Conservation (phyloP, 768 basidiomycete genomes). For the Rossbeevera mucosa region DNA sequence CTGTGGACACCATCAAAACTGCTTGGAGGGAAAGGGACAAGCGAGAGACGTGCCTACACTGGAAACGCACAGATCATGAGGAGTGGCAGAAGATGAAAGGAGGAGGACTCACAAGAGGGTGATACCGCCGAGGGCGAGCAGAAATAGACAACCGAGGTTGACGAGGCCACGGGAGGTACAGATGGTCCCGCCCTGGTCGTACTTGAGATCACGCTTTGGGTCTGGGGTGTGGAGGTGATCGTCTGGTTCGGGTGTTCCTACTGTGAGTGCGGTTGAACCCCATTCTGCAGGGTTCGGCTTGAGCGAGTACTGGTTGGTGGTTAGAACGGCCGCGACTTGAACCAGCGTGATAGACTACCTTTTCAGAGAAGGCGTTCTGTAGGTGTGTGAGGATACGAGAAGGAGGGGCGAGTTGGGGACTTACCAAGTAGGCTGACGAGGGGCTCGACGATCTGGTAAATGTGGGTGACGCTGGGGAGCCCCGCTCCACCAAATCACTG, state of each 20-base stretch:
- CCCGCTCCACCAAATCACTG: slow-evolving; percentile 14
- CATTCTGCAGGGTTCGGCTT: slow-evolving; percentile 43
- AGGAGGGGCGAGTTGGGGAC: not conserved
- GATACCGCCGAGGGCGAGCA: slow-evolving; percentile 47
- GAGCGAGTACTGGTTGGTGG: slow-evolving; percentile 34
- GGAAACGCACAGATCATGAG: not conserved
- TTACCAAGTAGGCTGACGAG: slow-evolving; percentile 22
- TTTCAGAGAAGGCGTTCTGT: slow-evolving; percentile 28
- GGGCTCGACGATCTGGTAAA: slow-evolving; percentile 26
- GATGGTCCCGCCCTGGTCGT: slow-evolving; percentile 54
- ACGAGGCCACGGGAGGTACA: slow-evolving; percentile 58
- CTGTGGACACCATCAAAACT: slow-evolving; percentile 19
- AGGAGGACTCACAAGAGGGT: slow-evolving; percentile 50
- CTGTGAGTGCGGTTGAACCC: slow-evolving; percentile 43
- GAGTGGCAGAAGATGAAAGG: not conserved
- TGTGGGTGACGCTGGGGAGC: slow-evolving; percentile 11
- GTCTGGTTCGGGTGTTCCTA: slow-evolving; percentile 51
- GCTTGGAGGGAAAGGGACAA: not conserved
- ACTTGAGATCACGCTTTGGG: slow-evolving; percentile 47
- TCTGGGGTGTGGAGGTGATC: slow-evolving; percentile 65
- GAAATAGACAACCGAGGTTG: slow-evolving; percentile 62
- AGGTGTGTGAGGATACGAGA: not conserved
- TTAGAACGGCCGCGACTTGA: not conserved
- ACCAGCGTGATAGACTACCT: slow-evolving; percentile 10
- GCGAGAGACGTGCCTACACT: slow-evolving; percentile 15